Conservation (phyloP, 2,329 filamentous ascomycete species). For the Penicillium olsonii region DNA sequence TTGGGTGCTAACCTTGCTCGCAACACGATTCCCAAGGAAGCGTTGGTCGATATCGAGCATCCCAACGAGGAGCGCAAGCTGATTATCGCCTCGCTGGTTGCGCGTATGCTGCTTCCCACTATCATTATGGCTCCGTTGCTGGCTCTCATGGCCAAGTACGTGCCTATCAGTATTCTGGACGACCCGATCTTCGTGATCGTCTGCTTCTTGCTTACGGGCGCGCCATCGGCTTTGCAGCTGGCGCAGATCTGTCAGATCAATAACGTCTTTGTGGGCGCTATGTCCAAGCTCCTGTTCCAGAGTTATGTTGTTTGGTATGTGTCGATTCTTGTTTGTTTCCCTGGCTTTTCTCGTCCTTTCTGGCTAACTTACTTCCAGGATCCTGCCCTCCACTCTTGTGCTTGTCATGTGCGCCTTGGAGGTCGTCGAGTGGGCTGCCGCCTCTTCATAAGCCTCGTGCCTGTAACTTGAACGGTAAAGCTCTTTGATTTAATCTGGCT, state of each 20-base stretch:
- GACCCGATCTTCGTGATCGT: slow-evolving; percentile 98
- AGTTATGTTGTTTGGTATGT: slow-evolving; percentile 92
- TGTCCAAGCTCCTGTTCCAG: slow-evolving; percentile 91
- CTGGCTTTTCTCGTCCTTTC: no score
- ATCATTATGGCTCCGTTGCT: slow-evolving; percentile 89
- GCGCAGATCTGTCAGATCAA: slow-evolving; percentile 99
- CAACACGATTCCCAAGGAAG: slow-evolving; percentile 75
- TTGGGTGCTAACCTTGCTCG: slow-evolving; percentile 91
- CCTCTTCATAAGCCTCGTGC: slow-evolving; percentile 14
- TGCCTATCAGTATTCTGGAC: slow-evolving; percentile 90
- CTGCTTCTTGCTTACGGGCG: slow-evolving; percentile 92
- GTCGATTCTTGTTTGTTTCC: neutral
- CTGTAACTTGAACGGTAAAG: neutral
- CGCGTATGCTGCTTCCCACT: slow-evolving; percentile 90
- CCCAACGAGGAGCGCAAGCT: slow-evolving; percentile 69
- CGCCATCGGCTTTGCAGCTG: slow-evolving; percentile 88
- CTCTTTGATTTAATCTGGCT: no score
- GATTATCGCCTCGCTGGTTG: slow-evolving; percentile 79
- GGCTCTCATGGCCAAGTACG: slow-evolving; percentile 82
- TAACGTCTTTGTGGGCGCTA: slow-evolving; percentile 89
- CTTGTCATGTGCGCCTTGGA: slow-evolving; percentile 91
- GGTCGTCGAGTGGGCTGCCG: slow-evolving; percentile 80
- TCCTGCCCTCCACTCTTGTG: slow-evolving; percentile 86
- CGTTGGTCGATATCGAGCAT: slow-evolving; percentile 69
- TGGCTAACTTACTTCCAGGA: slow-evolving; percentile 56